Percentiles rank a stretch among this genome's conserved stretches.
Conservation (phyloP, 2,329 filamentous ascomycete genomes). For the Trichoderma sp. region DNA sequence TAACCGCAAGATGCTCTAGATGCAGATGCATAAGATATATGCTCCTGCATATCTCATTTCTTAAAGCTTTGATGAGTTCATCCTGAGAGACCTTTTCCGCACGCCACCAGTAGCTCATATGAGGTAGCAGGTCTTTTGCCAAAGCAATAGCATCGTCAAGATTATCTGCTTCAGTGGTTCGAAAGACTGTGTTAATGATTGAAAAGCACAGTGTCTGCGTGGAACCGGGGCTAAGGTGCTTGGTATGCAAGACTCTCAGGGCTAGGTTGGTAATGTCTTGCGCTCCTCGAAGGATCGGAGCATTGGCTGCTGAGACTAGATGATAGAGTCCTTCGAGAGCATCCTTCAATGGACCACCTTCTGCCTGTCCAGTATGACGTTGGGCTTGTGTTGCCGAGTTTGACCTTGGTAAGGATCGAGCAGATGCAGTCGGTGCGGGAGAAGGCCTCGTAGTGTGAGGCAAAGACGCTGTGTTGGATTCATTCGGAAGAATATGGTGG, state of each 20-base stretch:
- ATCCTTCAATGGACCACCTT: conserved; percentile 37
- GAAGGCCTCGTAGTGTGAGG: conserved; percentile 41
- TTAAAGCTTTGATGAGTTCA: conserved; percentile 59
- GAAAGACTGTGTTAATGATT: conserved; percentile 69
- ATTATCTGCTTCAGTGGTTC: conserved; percentile 65
- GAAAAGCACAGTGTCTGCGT: conserved; percentile 72
- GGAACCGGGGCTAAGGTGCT: conserved; percentile 56
- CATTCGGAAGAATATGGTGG: conserved; percentile 44
- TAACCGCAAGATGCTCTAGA: conserved; percentile 54
- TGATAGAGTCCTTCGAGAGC: conserved; percentile 61
- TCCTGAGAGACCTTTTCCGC: conserved; percentile 62
- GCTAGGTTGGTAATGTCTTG: conserved; percentile 55
- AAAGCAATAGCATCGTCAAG: conserved; percentile 59
- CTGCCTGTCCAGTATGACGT: conserved; percentile 27
- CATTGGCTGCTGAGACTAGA: conserved; percentile 64
- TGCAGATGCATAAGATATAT: conserved; percentile 65
- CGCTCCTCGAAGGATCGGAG: conserved; percentile 58
- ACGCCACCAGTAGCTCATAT: conserved; percentile 75
- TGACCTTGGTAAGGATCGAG: conserved; percentile 31
- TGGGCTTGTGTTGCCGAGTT: conserved; percentile 32
- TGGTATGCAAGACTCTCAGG: conserved; percentile 59
- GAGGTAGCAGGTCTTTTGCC: conserved; percentile 61
- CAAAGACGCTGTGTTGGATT: conserved; percentile 36
- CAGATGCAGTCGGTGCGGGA: conserved; percentile 41
- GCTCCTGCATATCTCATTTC: conserved; percentile 74